phyloP scores from a whole-genome alignment of 2,329 filamentous ascomycete species.

The Claviceps digitariae region DNA sequence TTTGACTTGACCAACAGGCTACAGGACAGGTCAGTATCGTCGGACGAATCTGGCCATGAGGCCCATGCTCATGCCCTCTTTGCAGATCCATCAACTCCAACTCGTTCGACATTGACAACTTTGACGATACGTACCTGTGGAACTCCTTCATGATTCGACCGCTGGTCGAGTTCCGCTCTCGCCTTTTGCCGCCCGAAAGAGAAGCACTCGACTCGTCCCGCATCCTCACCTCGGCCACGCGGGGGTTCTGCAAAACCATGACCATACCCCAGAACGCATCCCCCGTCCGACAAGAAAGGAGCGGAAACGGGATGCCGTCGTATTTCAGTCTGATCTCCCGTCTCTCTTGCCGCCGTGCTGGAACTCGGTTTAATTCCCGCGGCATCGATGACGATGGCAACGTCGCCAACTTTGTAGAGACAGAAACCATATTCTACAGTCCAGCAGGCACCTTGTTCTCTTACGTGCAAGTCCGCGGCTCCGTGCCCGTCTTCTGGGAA shows the following conservation, averaged over 20 bases:
- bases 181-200: conserved; percentile 62
- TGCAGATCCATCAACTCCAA: conserved; percentile 57
- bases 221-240: conserved; percentile 84
- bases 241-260: conserved; percentile 81
- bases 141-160: conserved; percentile 98
- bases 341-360: conserved; percentile 78
- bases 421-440: conserved; percentile 84
- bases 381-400: conserved; percentile 97
- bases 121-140: conserved; percentile 90
- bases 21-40: conserved; percentile 56
- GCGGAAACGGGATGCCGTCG: conserved; percentile 56
- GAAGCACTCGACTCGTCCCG: conserved; percentile 71
- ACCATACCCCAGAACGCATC: conserved; percentile 66
- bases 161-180: conserved; percentile 75
- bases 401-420: conserved; percentile 98
- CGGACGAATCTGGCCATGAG: not conserved
- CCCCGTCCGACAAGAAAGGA: conserved; percentile 47
- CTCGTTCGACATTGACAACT: conserved; percentile 79
- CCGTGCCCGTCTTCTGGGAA: conserved; percentile 95
- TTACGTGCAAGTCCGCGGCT: conserved; percentile 84
- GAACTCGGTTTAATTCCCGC: conserved; percentile 91
- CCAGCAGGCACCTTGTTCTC: conserved; percentile 71
- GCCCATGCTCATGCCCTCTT: not conserved
- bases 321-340: conserved; percentile 82
- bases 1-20: conserved; percentile 91